Conservation (phyloP, 2,329 filamentous ascomycete genomes). For the Diaporthe amygdali region DNA sequence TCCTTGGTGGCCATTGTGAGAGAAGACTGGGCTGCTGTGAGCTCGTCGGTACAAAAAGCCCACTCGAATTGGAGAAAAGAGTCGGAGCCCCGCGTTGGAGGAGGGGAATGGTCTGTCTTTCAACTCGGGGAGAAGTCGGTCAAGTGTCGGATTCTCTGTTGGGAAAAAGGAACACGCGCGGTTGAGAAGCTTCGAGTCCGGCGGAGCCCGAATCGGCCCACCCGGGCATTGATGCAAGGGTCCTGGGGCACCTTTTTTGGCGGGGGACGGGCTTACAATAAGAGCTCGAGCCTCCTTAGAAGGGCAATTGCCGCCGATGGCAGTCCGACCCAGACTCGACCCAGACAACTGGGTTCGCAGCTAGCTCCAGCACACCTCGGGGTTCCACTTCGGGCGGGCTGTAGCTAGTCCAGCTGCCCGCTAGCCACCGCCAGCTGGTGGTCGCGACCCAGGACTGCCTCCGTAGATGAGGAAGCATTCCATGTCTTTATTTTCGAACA, state of each 20-base stretch:
- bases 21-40: not conserved
- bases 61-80: not conserved
- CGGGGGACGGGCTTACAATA: not conserved
- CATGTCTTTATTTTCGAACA: too few relatives aligned
- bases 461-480: too few relatives aligned
- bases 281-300: not conserved
- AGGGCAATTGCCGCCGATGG: slow-evolving; percentile 2
- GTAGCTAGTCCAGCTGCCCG: too few relatives aligned
- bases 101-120: not conserved
- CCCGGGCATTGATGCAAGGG: not conserved
- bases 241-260: not conserved
- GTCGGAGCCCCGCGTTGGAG: not conserved
- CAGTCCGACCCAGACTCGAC: not conserved
- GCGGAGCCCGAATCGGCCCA: slow-evolving; percentile 14
- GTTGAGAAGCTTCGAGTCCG: slow-evolving; percentile 9
- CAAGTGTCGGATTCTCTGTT: slow-evolving; percentile 13
- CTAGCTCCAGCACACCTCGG: too few relatives aligned
- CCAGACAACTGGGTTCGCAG: not conserved
- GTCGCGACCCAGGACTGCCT: too few relatives aligned
- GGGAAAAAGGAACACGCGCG: slow-evolving; percentile 11
- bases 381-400: too few relatives aligned
- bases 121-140: not conserved
- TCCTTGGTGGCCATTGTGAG: slow-evolving; percentile 24
- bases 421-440: too few relatives aligned
- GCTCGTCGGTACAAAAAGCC: not conserved